Evolutionary conservation across 1,284 basidiomycete species (phyloP), one percentile per base, ranked within the genome.

Genomic region (Marasmius fiardii): DNA sequence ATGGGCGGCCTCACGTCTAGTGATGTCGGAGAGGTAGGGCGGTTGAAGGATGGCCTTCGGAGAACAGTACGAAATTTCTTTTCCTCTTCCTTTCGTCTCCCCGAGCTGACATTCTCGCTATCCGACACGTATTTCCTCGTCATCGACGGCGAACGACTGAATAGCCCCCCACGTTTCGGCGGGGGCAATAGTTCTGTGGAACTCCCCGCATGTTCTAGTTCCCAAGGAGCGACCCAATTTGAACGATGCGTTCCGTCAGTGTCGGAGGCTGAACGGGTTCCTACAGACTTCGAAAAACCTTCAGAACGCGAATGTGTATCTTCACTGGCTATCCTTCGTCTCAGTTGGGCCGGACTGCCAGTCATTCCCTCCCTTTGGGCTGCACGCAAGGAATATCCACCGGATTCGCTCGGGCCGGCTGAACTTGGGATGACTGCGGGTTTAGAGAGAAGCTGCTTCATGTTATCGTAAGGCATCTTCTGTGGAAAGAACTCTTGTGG

Each of bases 381-480:
- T 16, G 39, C 18, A 18, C 47, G 11, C 8, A 26, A 33, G n/a
- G 47, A 33, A n/a, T 28, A 28, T 4, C 28, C 28, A 16, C 31
- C 28, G n/a, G 47, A 28, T 7, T 49, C 26, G 26, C 28, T 49
- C 23, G 28, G 23, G 28, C 47, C 31, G 44, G 20, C 23, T n/a
- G 20, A n/a, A 31, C 26, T 26, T 16, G 47, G 31, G 31, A 49
- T 26, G 16, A 31, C 8, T 24, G 47, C 47, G n/a, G 47, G 47
- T 20, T 49, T 49, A 12, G 47, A 49, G 16, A 49, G 47, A 14
- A 49, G 47, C 8, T 31, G 24, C 28, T 49, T 49, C 47, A 49
- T 49, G 18, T 49, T 26, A 49, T 33, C 28, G 28, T 31, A 31
- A 10, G 28, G 28, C 28, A 31, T 31, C 28, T 31, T 31, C 28